Evolutionary conservation across 306 rosid species (phyloP).

Genomic region (Ammopiptanthus mongolicus): DNA sequence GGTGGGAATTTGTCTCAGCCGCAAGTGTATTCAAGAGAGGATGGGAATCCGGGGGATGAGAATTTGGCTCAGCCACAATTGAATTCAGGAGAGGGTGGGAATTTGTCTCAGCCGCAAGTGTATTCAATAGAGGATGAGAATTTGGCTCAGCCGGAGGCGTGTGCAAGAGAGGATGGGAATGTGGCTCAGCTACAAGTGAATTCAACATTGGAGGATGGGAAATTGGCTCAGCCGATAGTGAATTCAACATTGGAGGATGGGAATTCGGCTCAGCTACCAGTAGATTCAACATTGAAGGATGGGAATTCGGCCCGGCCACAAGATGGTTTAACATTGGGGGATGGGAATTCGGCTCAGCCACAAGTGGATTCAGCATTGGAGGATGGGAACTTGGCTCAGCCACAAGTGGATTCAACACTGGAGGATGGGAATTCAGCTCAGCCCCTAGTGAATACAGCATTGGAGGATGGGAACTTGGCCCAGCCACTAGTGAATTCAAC

Average conservation of each 20-base stretch:
- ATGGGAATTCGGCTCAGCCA: neutral
- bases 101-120: neutral
- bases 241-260: neutral
- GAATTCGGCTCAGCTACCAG: too few relatives aligned
- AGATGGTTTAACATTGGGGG: neutral
- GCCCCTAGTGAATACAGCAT: neutral
- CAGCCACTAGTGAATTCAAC: neutral
- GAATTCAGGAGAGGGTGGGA: neutral
- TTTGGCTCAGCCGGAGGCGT: neutral
- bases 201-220: neutral
- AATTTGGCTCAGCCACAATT: neutral
- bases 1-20: slow-evolving; percentile 36
- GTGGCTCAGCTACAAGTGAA: neutral
- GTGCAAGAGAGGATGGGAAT: neutral
- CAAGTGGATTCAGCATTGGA: neutral
- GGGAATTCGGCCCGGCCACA: neutral
- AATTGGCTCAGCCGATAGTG: neutral
- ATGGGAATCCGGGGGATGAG: neutral
- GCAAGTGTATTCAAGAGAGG: neutral
- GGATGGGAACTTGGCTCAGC: neutral
- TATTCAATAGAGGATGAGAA: neutral
- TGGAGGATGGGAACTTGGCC: neutral
- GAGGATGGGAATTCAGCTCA: neutral
- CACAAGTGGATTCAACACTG: neutral
- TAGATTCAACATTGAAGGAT: neutral